These are phyloP conservation scores for Leccinum fallax DNA, from an alignment of 1,284 basidiomycete species.

Conservation along the genomic window DNA sequence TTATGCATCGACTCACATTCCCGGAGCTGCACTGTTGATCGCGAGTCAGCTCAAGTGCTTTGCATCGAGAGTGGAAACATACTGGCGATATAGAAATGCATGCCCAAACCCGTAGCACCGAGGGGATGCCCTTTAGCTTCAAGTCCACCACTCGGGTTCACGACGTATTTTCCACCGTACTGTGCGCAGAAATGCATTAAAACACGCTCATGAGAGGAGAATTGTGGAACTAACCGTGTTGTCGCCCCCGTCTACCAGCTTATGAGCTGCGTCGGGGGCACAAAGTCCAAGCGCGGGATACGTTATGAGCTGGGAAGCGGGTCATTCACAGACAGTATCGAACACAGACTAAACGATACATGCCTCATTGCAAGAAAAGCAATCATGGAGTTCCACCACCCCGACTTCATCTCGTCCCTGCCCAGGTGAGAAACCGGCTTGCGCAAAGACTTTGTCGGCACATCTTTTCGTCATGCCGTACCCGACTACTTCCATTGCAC, in stretches of 20 bases:
- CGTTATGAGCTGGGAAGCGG: conserved; percentile 63
- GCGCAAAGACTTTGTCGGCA: conserved; percentile 70
- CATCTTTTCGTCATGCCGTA: conserved; percentile 74
- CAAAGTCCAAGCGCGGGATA: conserved; percentile 85
- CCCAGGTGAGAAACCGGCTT: conserved; percentile 68
- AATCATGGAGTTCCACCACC: conserved; percentile 85
- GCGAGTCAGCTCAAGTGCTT: neutral
- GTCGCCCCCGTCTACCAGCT: conserved; percentile 75
- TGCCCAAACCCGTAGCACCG: conserved; percentile 84
- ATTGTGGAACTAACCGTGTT: conserved; percentile 62
- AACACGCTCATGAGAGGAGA: neutral
- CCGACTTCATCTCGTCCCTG: conserved; percentile 75
- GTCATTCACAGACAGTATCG: neutral
- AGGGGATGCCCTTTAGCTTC: conserved; percentile 87
- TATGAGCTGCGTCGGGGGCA: conserved; percentile 67
- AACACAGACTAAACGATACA: conserved; percentile 6
- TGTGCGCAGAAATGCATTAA: conserved; percentile 30
- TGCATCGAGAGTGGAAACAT: conserved; percentile 8
- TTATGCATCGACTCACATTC: conserved; percentile 49
- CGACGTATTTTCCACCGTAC: conserved; percentile 86
- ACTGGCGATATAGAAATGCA: conserved; percentile 88
- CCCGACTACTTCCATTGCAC: conserved; percentile 76
- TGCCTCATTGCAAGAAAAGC: conserved; percentile 80
- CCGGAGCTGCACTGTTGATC: conserved; percentile 66
- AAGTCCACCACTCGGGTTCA: conserved; percentile 86